These are phyloP conservation scores for Phytophthora pinifolia DNA, from an alignment of 352 stramenopile species.

Conservation along the genomic window DNA sequence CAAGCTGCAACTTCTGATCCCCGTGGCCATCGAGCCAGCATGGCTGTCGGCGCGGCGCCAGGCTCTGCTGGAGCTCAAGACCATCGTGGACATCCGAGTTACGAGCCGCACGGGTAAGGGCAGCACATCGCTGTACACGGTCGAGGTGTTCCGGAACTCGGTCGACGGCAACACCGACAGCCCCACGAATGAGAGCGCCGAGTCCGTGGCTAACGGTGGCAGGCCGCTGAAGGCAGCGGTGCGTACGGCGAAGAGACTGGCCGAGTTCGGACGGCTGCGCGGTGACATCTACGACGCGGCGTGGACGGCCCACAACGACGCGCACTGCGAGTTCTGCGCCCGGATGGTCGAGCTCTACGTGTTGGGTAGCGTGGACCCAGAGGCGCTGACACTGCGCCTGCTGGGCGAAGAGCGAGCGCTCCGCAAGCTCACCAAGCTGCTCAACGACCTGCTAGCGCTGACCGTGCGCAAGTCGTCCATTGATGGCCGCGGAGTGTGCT, in stretches of 20 bases:
- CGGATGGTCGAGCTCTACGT: slow-evolving; percentile 32
- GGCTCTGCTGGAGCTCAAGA: slow-evolving; percentile 28
- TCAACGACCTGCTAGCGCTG: slow-evolving; percentile 25
- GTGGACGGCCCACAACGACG: slow-evolving; percentile 25
- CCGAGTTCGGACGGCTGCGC: slow-evolving; percentile 23
- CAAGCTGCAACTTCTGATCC: slow-evolving; percentile 32
- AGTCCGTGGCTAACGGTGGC: not conserved
- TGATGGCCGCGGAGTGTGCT: slow-evolving; percentile 18
- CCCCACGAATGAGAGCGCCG: slow-evolving; percentile 7
- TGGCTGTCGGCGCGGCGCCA: slow-evolving; percentile 25
- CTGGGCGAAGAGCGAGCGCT: slow-evolving; percentile 23
- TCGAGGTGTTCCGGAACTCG: slow-evolving; percentile 28
- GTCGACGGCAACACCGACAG: slow-evolving; percentile 11
- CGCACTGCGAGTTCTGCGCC: slow-evolving; percentile 30
- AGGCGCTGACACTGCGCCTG: slow-evolving; percentile 22
- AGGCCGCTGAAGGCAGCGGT: slow-evolving; percentile 15
- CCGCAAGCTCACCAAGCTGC: slow-evolving; percentile 28
- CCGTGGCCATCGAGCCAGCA: slow-evolving; percentile 29
- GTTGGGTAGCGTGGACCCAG: slow-evolving; percentile 22
- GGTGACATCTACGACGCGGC: slow-evolving; percentile 28
- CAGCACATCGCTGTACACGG: slow-evolving; percentile 23
- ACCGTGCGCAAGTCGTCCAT: slow-evolving; percentile 24
- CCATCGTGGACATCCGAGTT: slow-evolving; percentile 28
- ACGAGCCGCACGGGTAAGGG: slow-evolving; percentile 13
- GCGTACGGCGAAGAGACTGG: slow-evolving; percentile 21